Percentiles rank a stretch among this genome's conserved stretches.
These are phyloP conservation scores for Colletotrichum camelliae DNA, from an alignment of 2,329 filamentous ascomycete species.

Conservation along the genomic window DNA sequence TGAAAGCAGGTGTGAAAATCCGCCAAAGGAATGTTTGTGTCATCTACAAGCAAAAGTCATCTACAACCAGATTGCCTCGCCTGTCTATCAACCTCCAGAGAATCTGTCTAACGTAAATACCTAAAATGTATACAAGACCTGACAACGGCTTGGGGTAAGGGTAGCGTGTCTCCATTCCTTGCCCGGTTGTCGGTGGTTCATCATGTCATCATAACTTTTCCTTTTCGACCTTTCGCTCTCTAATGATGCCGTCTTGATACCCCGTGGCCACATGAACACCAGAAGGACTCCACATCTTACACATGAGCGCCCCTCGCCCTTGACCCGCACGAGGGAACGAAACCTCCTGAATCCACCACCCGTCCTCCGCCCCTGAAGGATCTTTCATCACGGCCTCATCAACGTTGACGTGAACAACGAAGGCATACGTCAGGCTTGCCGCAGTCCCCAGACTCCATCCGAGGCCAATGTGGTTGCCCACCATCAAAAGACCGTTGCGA, in stretches of 20 bases:
- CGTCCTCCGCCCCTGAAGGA: constrained; percentile 31
- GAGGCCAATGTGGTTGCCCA: constrained; percentile 53
- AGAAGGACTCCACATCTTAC: constrained; percentile 58
- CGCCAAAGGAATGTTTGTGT: background rate
- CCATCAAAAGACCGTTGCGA: constrained; percentile 59
- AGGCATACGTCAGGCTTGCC: constrained; percentile 55
- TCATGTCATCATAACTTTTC: constrained; percentile 28
- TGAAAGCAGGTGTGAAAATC: background rate
- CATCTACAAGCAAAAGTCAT: background rate
- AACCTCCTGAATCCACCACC: constrained; percentile 62
- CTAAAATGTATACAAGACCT: background rate
- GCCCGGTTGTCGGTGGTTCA: background rate
- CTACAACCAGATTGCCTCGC: background rate
- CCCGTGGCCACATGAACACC: constrained; percentile 60
- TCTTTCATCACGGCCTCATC: constrained; percentile 51
- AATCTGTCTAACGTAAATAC: background rate
- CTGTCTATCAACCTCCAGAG: background rate
- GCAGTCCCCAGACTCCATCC: constrained; percentile 45
- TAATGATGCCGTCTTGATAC: constrained; percentile 56
- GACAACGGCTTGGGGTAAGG: background rate
- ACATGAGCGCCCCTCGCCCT: constrained; percentile 52
- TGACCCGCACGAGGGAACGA: constrained; percentile 52
- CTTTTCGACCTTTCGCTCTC: constrained; percentile 23
- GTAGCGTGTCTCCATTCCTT: background rate
- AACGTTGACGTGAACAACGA: constrained; percentile 57